These are phyloP conservation scores for Fusarium penzigii DNA, from an alignment of 2,329 filamentous ascomycete species.

Conservation along the genomic window DNA sequence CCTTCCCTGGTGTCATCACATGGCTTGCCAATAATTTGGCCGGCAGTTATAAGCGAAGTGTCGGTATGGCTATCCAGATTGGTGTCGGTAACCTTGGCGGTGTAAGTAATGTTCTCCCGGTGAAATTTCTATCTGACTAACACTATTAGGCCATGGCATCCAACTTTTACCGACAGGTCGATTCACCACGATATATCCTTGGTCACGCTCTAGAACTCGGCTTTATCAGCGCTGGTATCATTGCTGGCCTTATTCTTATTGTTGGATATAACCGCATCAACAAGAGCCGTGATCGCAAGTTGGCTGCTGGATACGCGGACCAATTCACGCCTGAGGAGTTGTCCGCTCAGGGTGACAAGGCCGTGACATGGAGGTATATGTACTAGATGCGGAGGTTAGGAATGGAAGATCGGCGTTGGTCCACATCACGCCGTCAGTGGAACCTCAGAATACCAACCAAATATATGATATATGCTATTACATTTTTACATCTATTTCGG, in stretches of 20 bases:
- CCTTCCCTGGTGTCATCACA: slow-evolving; percentile 74
- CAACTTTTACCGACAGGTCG: slow-evolving; percentile 65
- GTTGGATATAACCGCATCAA: slow-evolving; percentile 60
- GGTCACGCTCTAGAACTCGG: slow-evolving; percentile 53
- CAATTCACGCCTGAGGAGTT: slow-evolving; percentile 48
- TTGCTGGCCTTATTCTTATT: slow-evolving; percentile 45
- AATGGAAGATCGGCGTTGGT: neutral
- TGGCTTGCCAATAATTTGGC: slow-evolving; percentile 82
- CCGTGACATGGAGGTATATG: slow-evolving; percentile 65
- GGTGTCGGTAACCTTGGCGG: slow-evolving; percentile 60
- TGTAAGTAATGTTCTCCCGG: slow-evolving; percentile 29
- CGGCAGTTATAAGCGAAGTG: slow-evolving; percentile 62
- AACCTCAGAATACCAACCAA: neutral
- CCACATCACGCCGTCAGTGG: neutral
- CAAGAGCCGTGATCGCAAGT: slow-evolving; percentile 51
- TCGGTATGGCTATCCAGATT: slow-evolving; percentile 66
- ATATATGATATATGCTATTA: neutral
- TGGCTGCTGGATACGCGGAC: slow-evolving; percentile 45
- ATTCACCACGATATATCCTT: slow-evolving; percentile 50
- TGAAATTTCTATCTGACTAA: neutral
- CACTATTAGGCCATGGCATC: slow-evolving; percentile 62
- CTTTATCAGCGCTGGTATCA: slow-evolving; percentile 48
- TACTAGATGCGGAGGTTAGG: slow-evolving; percentile 29
- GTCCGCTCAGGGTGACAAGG: slow-evolving; percentile 60
- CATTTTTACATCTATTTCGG: too few relatives aligned